Evolutionary conservation across 345 rosid species (phyloP).

Genomic region (Lumnitzera littorea): DNA sequence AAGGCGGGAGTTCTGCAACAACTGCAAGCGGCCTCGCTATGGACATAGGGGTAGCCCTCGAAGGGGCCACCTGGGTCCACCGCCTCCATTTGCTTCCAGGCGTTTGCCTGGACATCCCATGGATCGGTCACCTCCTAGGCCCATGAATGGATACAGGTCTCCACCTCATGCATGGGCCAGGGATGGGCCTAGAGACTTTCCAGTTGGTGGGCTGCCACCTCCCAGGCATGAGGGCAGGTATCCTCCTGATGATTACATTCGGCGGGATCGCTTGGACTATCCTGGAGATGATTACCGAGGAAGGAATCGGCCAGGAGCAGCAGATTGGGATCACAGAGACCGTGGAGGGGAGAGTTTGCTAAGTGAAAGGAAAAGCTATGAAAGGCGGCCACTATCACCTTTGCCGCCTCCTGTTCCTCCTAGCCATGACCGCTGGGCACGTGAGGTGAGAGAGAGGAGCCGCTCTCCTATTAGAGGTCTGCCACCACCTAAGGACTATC

Average conservation of each 20-base stretch:
- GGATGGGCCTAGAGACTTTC: conserved; percentile 58
- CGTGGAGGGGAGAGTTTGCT: conserved; percentile 47
- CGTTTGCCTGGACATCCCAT: conserved; percentile 54
- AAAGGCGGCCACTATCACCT: conserved; percentile 41
- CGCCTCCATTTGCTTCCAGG: conserved; percentile 38
- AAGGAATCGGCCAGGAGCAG: conserved; percentile 46
- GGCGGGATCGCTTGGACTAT: conserved; percentile 46
- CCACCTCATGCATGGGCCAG: conserved; percentile 63
- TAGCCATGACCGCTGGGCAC: conserved; percentile 56
- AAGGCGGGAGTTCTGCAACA: conserved; percentile 64
- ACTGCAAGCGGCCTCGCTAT: conserved; percentile 62
- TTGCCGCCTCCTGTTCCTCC: conserved; percentile 26
- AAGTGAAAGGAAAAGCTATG: conserved; percentile 49
- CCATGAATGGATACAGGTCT: conserved; percentile 60
- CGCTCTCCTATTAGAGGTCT: conserved; percentile 59
- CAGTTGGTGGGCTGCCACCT: conserved; percentile 39
- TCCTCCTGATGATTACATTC: conserved; percentile 32
- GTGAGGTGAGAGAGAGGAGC: conserved; percentile 65
- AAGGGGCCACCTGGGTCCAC: conserved; percentile 46
- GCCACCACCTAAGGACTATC: conserved; percentile 39
- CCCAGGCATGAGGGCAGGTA: conserved; percentile 60
- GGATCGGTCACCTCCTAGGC: conserved; percentile 56
- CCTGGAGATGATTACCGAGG: conserved; percentile 50
- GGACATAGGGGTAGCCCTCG: conserved; percentile 57
- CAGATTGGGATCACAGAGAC: conserved; percentile 52